Evolutionary conservation across 129 eudicot genomes (phyloP).

Genomic region (Tagetes patula): DNA sequence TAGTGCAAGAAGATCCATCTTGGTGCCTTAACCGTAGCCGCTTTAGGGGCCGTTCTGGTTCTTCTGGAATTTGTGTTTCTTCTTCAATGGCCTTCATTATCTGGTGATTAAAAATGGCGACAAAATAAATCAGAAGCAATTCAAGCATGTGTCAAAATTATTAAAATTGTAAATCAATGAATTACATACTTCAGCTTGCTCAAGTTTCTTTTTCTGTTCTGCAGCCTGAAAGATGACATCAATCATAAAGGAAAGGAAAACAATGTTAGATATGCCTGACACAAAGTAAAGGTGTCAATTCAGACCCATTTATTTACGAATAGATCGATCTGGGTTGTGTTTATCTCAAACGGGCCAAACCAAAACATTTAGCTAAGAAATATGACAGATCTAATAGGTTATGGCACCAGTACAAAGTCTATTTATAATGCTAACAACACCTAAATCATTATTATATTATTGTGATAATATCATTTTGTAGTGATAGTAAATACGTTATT

Average conservation of each 20-base stretch:
- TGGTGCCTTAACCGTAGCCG: conserved; percentile 58
- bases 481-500: not conserved
- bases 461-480: not conserved
- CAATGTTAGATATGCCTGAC: conserved; percentile 6
- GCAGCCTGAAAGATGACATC: conserved; percentile 50
- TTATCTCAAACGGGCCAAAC: not conserved
- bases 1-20: conserved; percentile 42
- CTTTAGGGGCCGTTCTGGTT: conserved; percentile 70
- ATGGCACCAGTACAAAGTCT: not conserved
- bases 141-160: not conserved
- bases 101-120: conserved; percentile 24
- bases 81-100: conserved; percentile 41
- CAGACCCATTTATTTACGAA: not conserved
- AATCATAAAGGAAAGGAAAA: not conserved
- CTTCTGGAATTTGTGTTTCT: conserved; percentile 57
- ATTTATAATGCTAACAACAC: not conserved
- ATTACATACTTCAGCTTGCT: conserved; percentile 49
- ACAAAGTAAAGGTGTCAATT: not conserved
- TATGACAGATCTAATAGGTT: not conserved
- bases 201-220: conserved; percentile 46
- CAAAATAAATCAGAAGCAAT: not conserved
- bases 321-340: not conserved
- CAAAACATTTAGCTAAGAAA: not conserved
- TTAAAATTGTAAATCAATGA: not conserved
- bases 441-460: not conserved